These are phyloP conservation scores for Xerocomus potaroensis DNA, from an alignment of 768 basidiomycete species.

Conservation along the genomic window DNA sequence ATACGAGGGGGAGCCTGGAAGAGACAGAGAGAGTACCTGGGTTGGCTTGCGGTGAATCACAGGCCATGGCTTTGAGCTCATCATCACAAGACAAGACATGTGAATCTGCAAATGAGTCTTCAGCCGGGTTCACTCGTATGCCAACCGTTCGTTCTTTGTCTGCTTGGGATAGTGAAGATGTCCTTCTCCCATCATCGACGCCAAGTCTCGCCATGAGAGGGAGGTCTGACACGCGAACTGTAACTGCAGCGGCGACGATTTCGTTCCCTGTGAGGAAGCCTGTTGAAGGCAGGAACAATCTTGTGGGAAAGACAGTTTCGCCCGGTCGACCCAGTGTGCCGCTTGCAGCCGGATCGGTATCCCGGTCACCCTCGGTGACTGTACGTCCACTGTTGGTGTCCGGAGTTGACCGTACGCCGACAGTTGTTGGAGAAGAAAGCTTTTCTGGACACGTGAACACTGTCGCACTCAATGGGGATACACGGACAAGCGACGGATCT, in stretches of 20 bases:
- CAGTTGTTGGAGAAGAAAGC: background rate
- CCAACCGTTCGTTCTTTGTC: background rate
- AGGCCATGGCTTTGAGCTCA: background rate
- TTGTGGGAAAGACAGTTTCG: conserved; percentile 3
- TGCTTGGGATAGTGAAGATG: background rate
- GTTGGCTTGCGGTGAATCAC: too few relatives aligned
- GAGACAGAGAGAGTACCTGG: too few relatives aligned
- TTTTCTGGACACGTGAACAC: background rate
- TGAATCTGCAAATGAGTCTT: background rate
- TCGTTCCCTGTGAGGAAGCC: conserved; percentile 21
- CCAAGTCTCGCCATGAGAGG: background rate
- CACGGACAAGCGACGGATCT: background rate
- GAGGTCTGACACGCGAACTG: background rate
- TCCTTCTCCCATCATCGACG: background rate
- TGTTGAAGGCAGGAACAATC: background rate
- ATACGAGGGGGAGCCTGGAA: background rate
- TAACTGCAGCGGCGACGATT: conserved; percentile 8
- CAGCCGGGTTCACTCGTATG: background rate
- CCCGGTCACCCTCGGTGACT: conserved; percentile 7
- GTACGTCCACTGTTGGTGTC: background rate
- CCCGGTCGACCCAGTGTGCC: background rate
- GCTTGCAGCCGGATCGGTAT: background rate
- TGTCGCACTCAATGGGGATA: background rate
- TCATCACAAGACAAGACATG: background rate
- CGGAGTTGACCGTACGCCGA: background rate